Percentiles rank a stretch among this genome's conserved stretches.
Conservation (phyloP, 2,329 filamentous ascomycete genomes). For the Mollisiaceae sp. region DNA sequence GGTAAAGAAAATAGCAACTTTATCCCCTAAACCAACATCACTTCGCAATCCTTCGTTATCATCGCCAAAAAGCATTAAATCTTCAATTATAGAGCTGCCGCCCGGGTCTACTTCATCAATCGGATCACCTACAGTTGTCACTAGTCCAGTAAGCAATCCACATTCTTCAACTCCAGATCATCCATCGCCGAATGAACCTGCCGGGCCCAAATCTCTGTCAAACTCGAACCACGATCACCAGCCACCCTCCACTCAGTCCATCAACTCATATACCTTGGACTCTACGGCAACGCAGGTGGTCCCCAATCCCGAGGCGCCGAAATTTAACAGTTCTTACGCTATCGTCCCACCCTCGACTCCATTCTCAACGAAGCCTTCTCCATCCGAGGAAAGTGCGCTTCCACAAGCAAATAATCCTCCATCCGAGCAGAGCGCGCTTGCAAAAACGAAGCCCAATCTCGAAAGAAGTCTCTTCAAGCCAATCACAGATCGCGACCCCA, state of each 20-base stretch:
- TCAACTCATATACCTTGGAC: not conserved
- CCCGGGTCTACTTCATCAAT: too few species aligned
- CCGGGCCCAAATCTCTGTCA: not conserved
- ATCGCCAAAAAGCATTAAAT: too few species aligned
- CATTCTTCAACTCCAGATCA: too few species aligned
- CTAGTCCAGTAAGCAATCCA: too few species aligned
- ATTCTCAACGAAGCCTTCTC: slow-evolving; percentile 2
- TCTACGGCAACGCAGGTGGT: not conserved
- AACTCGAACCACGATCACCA: not conserved
- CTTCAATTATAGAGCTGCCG: too few species aligned
- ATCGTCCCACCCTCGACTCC: not conserved
- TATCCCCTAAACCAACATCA: too few species aligned
- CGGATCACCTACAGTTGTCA: too few species aligned
- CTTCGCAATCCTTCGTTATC: too few species aligned
- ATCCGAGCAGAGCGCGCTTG: not conserved
- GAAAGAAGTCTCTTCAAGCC: not conserved
- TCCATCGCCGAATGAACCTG: not conserved
- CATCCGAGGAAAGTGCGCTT: not conserved
- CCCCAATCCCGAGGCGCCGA: not conserved
- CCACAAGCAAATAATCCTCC: too few species aligned
- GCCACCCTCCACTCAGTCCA: not conserved
- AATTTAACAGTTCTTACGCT: not conserved
- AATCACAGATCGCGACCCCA: not conserved
- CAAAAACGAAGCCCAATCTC: not conserved
- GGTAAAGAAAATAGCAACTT: too few species aligned